Evolutionary conservation across 2,329 filamentous ascomycete genomes (phyloP), one percentile per base, ranked within the genome.

Genomic region (Pseudogymnoascus sp.): DNA sequence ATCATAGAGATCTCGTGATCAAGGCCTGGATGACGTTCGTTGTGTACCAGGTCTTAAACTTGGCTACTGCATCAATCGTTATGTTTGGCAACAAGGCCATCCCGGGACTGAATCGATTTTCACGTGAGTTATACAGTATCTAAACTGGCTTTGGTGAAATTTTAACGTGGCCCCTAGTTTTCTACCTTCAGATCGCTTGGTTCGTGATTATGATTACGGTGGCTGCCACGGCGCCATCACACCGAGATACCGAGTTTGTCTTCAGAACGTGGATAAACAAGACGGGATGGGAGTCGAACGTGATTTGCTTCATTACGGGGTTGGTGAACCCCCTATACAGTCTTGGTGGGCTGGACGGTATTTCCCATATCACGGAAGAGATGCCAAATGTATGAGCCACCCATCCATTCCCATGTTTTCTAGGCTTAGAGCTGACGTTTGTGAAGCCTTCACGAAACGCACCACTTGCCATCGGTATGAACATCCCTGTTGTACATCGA

Each of bases 181-280:
- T 76, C 59, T 81, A 79, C 59, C 74, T 80, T 6, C 78, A 80
- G 63, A 70, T 81, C 21, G 76, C 77, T 50, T 81, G 79, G 72
- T 72, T 81, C 40, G 74, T 76, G 6, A 77, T 79, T 10, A 74
- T 82, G 64, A 73, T 82, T 62, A 78, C 77, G 0, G 79, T 82
- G 5, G 76, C 76, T 3, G 77, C 79, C 3, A 76, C 74, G 47
- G 79, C 80, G 0, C 77, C 77, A 0, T 74, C 72, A 1, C 76
- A 82, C 63, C 78, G 78, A 16, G 69, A 73, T 59, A 70, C 74
- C 59, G 73, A 77, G n/a, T 82, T 82, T 63, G 81, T 83, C 19
- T 83, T 82, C 68, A 72, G 70, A 38, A 81, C 78, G 1, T 82
- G 79, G 75, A 77, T 80, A 62, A 82, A 82, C 67, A 78, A 80